Evolutionary conservation across 1,284 basidiomycete species (phyloP), one percentile per base, ranked within the genome.

Genomic region (Tilletia setariae): DNA sequence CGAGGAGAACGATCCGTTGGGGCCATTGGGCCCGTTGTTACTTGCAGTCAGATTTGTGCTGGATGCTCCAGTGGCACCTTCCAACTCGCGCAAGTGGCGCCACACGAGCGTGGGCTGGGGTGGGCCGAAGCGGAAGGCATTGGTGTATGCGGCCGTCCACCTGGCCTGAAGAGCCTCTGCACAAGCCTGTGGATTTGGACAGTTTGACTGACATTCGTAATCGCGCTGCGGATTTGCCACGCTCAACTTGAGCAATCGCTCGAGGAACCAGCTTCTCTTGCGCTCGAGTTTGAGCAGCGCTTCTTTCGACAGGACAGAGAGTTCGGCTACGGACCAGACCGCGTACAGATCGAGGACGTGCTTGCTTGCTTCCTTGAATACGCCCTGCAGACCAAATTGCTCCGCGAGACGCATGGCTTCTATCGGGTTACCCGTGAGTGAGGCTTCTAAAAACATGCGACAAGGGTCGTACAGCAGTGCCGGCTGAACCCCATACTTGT

Each of bases 121-220:
- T 89, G 92, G 13, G 90, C 91, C 93, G 82, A 93, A 95, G 56
- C 93, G 87, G 80, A 93, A 92, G 19, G 93, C 90, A 16, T 91
- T 88, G 65, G 89, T 87, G 78, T 94, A 94, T 0, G 92, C 93
- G 76, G 91, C 90, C 51, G 89, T 85, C 92, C 93, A 97, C 81
- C 94, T 94, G 72, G 95, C 94, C 77, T 95, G 92, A 8, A 97
- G 86, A n/a, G 90, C 84, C n/a, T 88, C 87, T 21, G 93, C 93
- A 80, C 94, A 97, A 21, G 83, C 86, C 0, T 86, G 68, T 1
- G 91, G 85, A 74, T 96, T 93, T 2, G 92, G 91, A 80, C 94
- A 97, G 16, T 90, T 89, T 0, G 87, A 79, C 70, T 91, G 64
- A 42, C 74, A 86, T 88, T 76, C 82, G 90, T 93, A 94, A 78